Conservation (phyloP, 106 monocot genomes). For the Chionographis japonica region DNA sequence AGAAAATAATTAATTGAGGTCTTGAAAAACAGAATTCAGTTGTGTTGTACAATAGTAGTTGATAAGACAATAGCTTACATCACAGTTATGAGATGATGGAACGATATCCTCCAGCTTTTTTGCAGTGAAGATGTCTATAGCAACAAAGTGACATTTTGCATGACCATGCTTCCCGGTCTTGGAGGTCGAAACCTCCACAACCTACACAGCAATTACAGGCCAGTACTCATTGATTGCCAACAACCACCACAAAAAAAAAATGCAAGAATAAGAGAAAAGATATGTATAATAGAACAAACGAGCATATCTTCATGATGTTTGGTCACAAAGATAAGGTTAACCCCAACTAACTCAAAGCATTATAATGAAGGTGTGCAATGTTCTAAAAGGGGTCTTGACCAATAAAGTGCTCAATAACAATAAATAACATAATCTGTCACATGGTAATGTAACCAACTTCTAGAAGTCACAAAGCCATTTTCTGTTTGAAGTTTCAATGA, state of each 20-base stretch:
- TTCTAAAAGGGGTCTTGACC: too few relatives aligned
- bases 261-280: background rate
- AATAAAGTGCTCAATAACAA: too few relatives aligned
- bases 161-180: constrained; percentile 57
- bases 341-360: too few relatives aligned
- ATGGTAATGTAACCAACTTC: too few relatives aligned
- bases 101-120: constrained; percentile 56
- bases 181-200: constrained; percentile 48
- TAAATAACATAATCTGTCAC: too few relatives aligned
- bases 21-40: too few relatives aligned
- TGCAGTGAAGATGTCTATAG: constrained; percentile 39
- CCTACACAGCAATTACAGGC: constrained; percentile 9
- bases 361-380: too few relatives aligned
- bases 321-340: too few relatives aligned
- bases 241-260: background rate
- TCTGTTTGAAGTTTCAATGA: background rate
- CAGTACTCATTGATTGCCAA: background rate
- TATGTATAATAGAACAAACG: too few relatives aligned
- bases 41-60: background rate
- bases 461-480: too few relatives aligned
- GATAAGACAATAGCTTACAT: constrained; percentile 15
- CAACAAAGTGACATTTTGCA: constrained; percentile 53
- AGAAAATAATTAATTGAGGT: background rate
- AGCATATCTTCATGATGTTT: too few relatives aligned
- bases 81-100: constrained; percentile 53